Conservation (phyloP, 2,329 filamentous ascomycete genomes). For the Canariomyces notabilis region DNA sequence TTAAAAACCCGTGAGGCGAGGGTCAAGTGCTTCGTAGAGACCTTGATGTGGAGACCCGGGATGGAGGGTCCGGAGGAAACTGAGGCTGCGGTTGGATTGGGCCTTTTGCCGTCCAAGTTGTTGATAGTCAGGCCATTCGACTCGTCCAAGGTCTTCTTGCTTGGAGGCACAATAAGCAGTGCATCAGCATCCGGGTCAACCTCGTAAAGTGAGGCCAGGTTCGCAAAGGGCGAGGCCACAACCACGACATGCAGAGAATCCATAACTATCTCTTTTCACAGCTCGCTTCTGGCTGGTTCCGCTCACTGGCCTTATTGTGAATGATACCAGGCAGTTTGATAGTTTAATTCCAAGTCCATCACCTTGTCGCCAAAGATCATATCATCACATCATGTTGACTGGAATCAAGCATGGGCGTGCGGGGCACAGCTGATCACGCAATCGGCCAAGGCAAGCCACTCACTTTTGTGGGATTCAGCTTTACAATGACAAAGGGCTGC, state of each 20-base stretch:
- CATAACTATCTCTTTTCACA: slow-evolving; percentile 1
- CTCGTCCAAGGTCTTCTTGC: slow-evolving; percentile 21
- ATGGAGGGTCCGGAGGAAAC: slow-evolving; percentile 9
- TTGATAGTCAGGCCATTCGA: slow-evolving; percentile 16
- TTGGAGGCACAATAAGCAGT: slow-evolving; percentile 28
- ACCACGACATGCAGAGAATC: slow-evolving; percentile 17
- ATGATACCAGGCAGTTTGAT: neutral
- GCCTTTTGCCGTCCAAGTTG: slow-evolving; percentile 7
- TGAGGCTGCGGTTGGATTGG: slow-evolving; percentile 7
- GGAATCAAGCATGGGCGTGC: no score
- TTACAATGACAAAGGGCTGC: neutral
- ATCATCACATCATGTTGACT: no score
- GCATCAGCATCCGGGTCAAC: slow-evolving; percentile 33
- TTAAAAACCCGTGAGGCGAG: slow-evolving; percentile 30
- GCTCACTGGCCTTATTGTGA: neutral
- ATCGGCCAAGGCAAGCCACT: slow-evolving; percentile 8
- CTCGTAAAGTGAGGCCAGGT: slow-evolving; percentile 31
- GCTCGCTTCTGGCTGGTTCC: neutral
- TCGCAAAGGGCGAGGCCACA: slow-evolving; percentile 22
- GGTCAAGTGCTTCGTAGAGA: slow-evolving; percentile 34
- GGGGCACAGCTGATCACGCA: slow-evolving; percentile 22
- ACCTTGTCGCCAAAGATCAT: no score
- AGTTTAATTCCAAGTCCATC: no score
- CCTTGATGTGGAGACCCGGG: slow-evolving; percentile 31
- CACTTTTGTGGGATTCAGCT: neutral